phyloP scores from a whole-genome alignment of 345 rosid species.

The Eutrema japonicum region DNA sequence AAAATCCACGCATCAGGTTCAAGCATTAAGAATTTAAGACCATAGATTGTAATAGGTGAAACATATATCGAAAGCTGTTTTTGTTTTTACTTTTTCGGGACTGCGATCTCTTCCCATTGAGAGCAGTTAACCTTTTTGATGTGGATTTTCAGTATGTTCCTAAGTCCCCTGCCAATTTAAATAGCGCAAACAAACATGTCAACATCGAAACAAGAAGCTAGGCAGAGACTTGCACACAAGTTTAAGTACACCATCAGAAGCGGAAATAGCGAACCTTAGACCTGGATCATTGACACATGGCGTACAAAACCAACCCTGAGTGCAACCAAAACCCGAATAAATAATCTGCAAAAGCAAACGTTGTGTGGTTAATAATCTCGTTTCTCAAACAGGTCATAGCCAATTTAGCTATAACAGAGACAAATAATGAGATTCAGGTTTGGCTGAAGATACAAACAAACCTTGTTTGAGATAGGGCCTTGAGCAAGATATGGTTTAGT shows the following conservation, averaged over 20 bases:
- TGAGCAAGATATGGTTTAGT: constrained; percentile 95
- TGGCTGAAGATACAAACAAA: constrained; percentile 29
- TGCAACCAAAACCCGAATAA: constrained; percentile 90
- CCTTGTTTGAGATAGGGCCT: constrained; percentile 98
- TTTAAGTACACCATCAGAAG: constrained; percentile 5
- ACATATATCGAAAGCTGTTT: neutral
- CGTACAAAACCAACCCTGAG: constrained; percentile 97
- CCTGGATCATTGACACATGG: constrained; percentile 90
- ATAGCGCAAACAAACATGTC: neutral
- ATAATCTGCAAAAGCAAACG: constrained; percentile 59
- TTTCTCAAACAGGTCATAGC: neutral
- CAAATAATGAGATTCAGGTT: constrained; percentile 9
- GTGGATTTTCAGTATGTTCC: constrained; percentile 77
- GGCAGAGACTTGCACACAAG: neutral
- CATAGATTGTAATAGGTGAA: neutral
- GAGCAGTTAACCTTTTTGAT: constrained; percentile 77
- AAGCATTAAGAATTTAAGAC: constrained; percentile 9
- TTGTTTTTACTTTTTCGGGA: constrained; percentile 70
- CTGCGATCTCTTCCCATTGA: constrained; percentile 80
- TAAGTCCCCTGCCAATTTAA: constrained; percentile 69
- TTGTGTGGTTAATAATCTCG: neutral
- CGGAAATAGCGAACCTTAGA: constrained; percentile 60
- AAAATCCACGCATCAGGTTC: neutral
- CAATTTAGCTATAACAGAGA: neutral
- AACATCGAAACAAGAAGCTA: constrained; percentile 4